phyloP scores from a whole-genome alignment of 2,329 filamentous ascomycete species.

The Calonectria multiphialidica region DNA sequence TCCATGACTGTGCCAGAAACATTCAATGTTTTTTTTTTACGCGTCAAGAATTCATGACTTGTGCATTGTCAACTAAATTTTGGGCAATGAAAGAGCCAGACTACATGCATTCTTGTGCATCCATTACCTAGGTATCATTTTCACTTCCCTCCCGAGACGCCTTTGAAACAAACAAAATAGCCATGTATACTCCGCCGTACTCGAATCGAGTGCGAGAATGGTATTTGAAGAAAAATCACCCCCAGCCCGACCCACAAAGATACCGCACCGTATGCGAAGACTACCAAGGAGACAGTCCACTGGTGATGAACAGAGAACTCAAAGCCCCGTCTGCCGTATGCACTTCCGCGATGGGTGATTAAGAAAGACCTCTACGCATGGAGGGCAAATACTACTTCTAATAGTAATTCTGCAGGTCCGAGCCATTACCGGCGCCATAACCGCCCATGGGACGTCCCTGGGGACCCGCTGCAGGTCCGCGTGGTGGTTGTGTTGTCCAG shows the following conservation, averaged over 20 bases:
- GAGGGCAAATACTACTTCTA: conserved; percentile 33
- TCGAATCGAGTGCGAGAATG: conserved; percentile 1
- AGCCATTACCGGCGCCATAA: conserved; percentile 35
- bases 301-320: neutral
- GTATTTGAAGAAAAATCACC: conserved; percentile 16
- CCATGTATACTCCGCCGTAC: neutral
- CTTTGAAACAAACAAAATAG: conserved; percentile 27
- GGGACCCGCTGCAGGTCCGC: conserved; percentile 33
- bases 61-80: neutral
- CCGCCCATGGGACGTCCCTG: conserved; percentile 42
- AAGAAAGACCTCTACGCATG: neutral
- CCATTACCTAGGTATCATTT: conserved; percentile 26
- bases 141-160: conserved; percentile 31
- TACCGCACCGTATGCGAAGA: neutral
- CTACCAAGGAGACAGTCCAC: neutral
- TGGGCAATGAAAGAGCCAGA: neutral
- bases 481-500: conserved; percentile 36
- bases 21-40: too few relatives aligned
- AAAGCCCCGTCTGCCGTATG: neutral
- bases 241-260: neutral
- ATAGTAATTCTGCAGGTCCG: conserved; percentile 44
- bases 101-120: neutral
- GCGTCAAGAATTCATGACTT: conserved; percentile 1
- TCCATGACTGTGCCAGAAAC: neutral
- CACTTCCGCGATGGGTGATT: neutral